Evolutionary conservation across 1,139 yeast species (phyloP).

Genomic region (Blastobotrys arbuscula): DNA sequence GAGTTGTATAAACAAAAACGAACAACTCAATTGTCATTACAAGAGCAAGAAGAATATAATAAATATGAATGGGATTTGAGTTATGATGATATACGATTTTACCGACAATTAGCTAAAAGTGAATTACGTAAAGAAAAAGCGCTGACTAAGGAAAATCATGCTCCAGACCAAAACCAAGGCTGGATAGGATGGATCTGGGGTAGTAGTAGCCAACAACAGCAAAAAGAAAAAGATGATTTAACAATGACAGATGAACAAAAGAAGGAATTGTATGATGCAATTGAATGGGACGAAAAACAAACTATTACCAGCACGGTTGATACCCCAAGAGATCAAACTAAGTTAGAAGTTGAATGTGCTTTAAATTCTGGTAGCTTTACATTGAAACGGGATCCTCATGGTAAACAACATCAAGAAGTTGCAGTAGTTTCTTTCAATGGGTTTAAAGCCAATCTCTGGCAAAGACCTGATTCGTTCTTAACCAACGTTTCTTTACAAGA

Average conservation of each 20-base stretch:
- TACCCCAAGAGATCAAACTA: slow-evolving; percentile 68
- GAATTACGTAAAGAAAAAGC: slow-evolving; percentile 52
- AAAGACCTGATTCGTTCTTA: slow-evolving; percentile 73
- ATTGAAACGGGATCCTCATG: slow-evolving; percentile 41
- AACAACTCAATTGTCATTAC: slow-evolving; percentile 30
- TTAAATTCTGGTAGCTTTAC: slow-evolving; percentile 74
- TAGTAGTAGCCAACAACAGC: slow-evolving; percentile 21
- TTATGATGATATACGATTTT: slow-evolving; percentile 78
- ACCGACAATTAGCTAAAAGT: slow-evolving; percentile 70
- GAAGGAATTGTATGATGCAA: slow-evolving; percentile 84
- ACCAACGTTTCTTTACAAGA: slow-evolving; percentile 72
- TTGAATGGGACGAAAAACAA: slow-evolving; percentile 77
- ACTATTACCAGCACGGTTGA: slow-evolving; percentile 50
- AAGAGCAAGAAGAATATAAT: slow-evolving; percentile 41
- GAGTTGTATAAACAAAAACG: slow-evolving; percentile 59
- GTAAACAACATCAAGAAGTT: slow-evolving; percentile 39
- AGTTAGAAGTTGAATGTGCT: slow-evolving; percentile 59
- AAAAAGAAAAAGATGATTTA: slow-evolving; percentile 28
- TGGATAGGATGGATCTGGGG: slow-evolving; percentile 39
- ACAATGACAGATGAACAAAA: slow-evolving; percentile 42
- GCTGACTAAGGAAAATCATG: slow-evolving; percentile 8
- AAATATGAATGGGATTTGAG: slow-evolving; percentile 54
- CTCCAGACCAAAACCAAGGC: slow-evolving; percentile 19
- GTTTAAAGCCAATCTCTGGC: slow-evolving; percentile 64
- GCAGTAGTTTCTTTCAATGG: slow-evolving; percentile 83